phyloP scores from a whole-genome alignment of 169 alveolate species.

The Eimeria sp. region DNA sequence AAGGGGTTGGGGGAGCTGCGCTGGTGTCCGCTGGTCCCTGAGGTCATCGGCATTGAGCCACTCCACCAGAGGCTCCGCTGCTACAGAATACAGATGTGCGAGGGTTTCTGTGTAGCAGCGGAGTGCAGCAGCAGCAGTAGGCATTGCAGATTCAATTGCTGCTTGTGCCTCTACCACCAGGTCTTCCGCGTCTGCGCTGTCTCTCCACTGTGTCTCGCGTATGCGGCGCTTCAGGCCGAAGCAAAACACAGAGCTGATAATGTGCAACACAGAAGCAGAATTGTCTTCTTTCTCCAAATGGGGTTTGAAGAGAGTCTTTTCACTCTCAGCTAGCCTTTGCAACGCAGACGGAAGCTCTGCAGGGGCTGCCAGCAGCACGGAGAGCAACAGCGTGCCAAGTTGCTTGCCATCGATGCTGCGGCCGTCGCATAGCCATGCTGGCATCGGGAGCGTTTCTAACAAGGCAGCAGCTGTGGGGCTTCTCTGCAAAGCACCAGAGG shows the following conservation, averaged over 20 bases:
- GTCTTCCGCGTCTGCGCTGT: slow-evolving; percentile 17
- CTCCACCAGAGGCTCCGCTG: slow-evolving; percentile 50
- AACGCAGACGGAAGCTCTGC: neutral
- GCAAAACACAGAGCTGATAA: slow-evolving; percentile 1
- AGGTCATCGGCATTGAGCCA: neutral
- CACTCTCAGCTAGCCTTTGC: slow-evolving; percentile 10
- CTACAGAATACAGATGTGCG: neutral
- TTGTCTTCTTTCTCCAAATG: neutral
- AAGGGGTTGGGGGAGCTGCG: neutral
- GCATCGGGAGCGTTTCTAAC: slow-evolving; percentile 35
- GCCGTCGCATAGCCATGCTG: slow-evolving; percentile 26
- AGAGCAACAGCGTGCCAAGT: neutral
- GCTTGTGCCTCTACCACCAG: slow-evolving; percentile 15
- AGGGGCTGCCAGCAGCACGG: slow-evolving; percentile 24
- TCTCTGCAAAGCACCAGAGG: neutral
- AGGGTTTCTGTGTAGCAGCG: neutral
- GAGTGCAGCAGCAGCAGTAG: slow-evolving; percentile 40
- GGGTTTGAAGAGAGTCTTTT: neutral
- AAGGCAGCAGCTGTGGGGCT: neutral
- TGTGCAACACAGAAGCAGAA: too few relatives aligned
- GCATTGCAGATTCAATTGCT: neutral
- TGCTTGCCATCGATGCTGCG: slow-evolving; percentile 32
- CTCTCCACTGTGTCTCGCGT: neutral
- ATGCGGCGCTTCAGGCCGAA: slow-evolving; percentile 13
- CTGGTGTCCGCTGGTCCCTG: neutral